Evolutionary conservation across 1,284 basidiomycete species (phyloP).

Genomic region (Omphalotus olearius): DNA sequence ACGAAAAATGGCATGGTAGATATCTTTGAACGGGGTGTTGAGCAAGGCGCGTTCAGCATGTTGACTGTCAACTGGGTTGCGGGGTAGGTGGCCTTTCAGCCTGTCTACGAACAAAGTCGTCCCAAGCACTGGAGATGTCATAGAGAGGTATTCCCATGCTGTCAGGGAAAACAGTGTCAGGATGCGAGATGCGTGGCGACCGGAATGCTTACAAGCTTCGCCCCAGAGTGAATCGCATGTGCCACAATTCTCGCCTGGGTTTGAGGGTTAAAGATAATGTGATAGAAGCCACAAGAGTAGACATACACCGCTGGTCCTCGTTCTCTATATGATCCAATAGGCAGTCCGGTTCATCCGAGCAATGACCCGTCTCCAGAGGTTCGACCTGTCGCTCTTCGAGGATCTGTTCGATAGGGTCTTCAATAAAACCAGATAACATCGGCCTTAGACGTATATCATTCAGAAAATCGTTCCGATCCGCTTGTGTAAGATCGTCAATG

Average conservation of each 20-base stretch:
- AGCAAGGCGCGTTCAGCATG: neutral
- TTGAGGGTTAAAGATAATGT: neutral
- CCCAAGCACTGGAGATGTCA: slow-evolving; percentile 1
- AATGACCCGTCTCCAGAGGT: neutral
- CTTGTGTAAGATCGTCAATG: neutral
- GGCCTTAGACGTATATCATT: slow-evolving; percentile 1
- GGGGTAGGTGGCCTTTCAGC: slow-evolving; percentile 1
- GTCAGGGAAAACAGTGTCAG: neutral
- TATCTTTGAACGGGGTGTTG: slow-evolving; percentile 6
- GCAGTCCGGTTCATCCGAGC: neutral
- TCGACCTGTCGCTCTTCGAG: neutral
- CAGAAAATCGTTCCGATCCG: slow-evolving; percentile 1
- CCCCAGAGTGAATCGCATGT: neutral
- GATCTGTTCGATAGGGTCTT: neutral
- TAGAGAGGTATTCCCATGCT: slow-evolving; percentile 7
- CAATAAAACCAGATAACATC: neutral
- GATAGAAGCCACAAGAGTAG: neutral
- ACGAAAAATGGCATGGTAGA: slow-evolving; percentile 1
- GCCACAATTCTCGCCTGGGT: neutral
- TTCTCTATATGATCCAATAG: neutral
- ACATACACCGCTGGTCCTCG: neutral
- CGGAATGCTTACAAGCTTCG: neutral
- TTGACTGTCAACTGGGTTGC: slow-evolving; percentile 3
- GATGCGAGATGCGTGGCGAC: too few relatives aligned
- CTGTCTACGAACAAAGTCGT: neutral